Evolutionary conservation across 345 rosid genomes (phyloP).

Genomic region (Brassica napus): Da-Ae NC_063442.1:4723001-4723500

Average conservation of each 20-base stretch:
- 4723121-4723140: not conserved
- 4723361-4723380: not conserved
- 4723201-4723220: slow-evolving; percentile 28
- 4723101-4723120: not conserved
- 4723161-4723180: slow-evolving; percentile 29
- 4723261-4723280: slow-evolving; percentile 33
- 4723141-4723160: slow-evolving; percentile 31
- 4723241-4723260: slow-evolving; percentile 27
- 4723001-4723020: not conserved
- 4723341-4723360: not conserved
- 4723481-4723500: slow-evolving; percentile 88
- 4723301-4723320: not conserved
- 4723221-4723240: slow-evolving; percentile 20
- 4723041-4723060: not conserved
- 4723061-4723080: not conserved
- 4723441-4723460: slow-evolving; percentile 79
- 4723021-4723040: not conserved
- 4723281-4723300: slow-evolving; percentile 26
- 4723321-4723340: not conserved
- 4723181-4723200: slow-evolving; percentile 22
- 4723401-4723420: slow-evolving; percentile 30
- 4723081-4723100: not conserved
- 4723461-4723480: slow-evolving; percentile 70
- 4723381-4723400: slow-evolving; percentile 39
- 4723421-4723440: slow-evolving; percentile 67